A percentile compares a stretch with the other conserved stretches of the same genome.
Evolutionary conservation across 768 basidiomycete species (phyloP).

Genomic region (Lactarius akahatsu): DNA sequence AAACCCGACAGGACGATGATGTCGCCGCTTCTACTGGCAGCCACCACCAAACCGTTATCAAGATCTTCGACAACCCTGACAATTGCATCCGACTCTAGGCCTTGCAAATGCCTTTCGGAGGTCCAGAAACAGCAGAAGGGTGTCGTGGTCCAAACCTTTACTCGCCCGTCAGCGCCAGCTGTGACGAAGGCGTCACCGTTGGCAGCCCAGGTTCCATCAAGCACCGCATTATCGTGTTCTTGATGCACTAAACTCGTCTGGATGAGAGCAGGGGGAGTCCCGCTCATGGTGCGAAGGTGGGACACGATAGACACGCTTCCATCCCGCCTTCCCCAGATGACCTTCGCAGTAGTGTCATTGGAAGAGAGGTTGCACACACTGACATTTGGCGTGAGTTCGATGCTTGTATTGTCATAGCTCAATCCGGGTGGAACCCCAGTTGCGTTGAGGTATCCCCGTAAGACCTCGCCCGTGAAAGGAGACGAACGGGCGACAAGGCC

Average conservation of each 20-base stretch:
- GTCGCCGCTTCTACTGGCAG: conserved; percentile 56
- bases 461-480: conserved; percentile 65
- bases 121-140: conserved; percentile 61
- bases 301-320: conserved; percentile 66
- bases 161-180: conserved; percentile 58
- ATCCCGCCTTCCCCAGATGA: conserved; percentile 70
- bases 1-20: conserved; percentile 57
- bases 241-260: conserved; percentile 53
- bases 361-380: conserved; percentile 58
- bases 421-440: conserved; percentile 56
- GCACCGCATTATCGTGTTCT: conserved; percentile 60
- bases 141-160: conserved; percentile 74
- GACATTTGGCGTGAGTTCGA: conserved; percentile 69
- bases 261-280: conserved; percentile 44
- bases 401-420: conserved; percentile 72
- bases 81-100: conserved; percentile 48
- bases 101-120: conserved; percentile 41
- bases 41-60: conserved; percentile 46
- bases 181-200: conserved; percentile 44
- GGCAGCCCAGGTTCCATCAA: conserved; percentile 54
- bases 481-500: conserved; percentile 73
- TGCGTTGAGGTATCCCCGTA: conserved; percentile 69
- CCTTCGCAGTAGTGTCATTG: conserved; percentile 61
- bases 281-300: conserved; percentile 59
- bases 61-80: conserved; percentile 49